A percentile compares a stretch with the other conserved stretches of the same genome.
Conservation (phyloP, 306 rosid species). For the Quercus berberidifolia region DNA sequence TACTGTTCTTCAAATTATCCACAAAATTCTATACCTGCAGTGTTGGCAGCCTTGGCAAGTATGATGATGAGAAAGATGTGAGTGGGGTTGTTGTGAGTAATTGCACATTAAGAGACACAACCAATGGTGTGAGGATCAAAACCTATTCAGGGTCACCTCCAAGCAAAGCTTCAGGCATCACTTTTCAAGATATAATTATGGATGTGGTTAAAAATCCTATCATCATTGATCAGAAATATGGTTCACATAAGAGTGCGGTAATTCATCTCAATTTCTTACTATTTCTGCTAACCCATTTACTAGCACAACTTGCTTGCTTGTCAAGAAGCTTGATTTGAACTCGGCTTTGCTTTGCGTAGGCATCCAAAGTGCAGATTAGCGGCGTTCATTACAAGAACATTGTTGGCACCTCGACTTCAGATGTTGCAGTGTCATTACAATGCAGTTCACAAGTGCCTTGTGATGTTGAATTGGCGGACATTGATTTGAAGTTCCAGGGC, state of each 20-base stretch:
- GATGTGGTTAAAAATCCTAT: background rate
- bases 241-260: background rate
- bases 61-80: background rate
- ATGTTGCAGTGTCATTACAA: background rate
- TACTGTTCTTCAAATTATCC: no score
- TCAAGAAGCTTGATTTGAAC: no score
- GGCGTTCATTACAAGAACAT: background rate
- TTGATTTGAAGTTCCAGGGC: background rate
- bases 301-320: no score
- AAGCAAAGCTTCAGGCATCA: background rate
- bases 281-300: background rate
- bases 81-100: background rate
- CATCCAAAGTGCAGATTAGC: background rate
- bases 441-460: background rate
- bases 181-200: background rate
- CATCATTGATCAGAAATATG: conserved; percentile 1
- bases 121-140: conserved; percentile 10
- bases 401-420: background rate
- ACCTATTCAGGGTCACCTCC: background rate
- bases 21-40: background rate
- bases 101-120: background rate
- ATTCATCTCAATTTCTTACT: background rate
- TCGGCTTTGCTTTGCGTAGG: background rate
- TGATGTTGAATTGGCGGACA: background rate
- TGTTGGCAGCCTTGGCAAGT: conserved; percentile 17